Conservation (phyloP, 768 basidiomycete genomes). For the Leccinum sublutescens region DNA sequence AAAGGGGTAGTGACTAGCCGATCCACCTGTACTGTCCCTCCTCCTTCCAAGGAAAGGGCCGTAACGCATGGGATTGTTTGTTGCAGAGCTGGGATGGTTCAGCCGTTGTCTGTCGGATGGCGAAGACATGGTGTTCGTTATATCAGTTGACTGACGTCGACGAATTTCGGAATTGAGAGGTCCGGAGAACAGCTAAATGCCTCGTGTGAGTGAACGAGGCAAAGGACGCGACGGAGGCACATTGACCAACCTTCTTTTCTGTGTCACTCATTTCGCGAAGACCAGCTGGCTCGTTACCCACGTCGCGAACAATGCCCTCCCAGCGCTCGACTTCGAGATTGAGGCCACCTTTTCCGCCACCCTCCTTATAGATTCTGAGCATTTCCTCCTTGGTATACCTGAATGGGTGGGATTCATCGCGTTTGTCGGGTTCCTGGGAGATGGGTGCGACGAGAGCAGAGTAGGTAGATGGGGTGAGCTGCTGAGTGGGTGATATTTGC, state of each 20-base stretch:
- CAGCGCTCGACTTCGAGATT: constrained; percentile 86
- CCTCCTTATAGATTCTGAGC: constrained; percentile 79
- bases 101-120: constrained; percentile 61
- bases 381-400: constrained; percentile 85
- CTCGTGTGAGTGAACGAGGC: constrained; percentile 29
- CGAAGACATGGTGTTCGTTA: constrained; percentile 57
- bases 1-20: not conserved
- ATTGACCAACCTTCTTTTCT: constrained; percentile 78
- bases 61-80: constrained; percentile 59
- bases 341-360: constrained; percentile 67
- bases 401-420: constrained; percentile 74
- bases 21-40: constrained; percentile 67
- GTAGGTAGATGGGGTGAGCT: constrained; percentile 70
- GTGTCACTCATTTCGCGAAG: constrained; percentile 76
- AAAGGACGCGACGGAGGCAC: constrained; percentile 7
- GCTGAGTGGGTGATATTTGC: constrained; percentile 38
- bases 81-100: constrained; percentile 46
- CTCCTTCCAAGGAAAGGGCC: constrained; percentile 56
- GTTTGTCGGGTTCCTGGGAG: constrained; percentile 52
- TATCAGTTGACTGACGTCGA: constrained; percentile 78
- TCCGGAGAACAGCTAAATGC: constrained; percentile 70
- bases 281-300: constrained; percentile 66
- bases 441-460: constrained; percentile 49
- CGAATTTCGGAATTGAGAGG: constrained; percentile 84
- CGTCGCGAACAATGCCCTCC: constrained; percentile 85